Conservation (phyloP, 768 basidiomycete genomes). For the Hirschioporus abietinus region DNA sequence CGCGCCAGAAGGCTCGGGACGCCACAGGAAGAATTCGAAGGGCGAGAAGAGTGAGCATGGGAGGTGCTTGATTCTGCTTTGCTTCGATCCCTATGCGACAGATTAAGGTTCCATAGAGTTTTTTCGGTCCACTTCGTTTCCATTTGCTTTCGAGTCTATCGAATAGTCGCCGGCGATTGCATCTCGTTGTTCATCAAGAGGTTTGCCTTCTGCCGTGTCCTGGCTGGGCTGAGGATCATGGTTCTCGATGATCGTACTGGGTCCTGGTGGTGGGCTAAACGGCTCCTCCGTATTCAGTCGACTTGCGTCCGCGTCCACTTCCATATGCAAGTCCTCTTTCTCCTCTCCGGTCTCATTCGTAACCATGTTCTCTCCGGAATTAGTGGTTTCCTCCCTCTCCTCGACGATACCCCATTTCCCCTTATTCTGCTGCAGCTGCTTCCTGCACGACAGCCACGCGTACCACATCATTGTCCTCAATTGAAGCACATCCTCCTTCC, state of each 20-base stretch:
- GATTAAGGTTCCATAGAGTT: background rate
- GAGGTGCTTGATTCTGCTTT: background rate
- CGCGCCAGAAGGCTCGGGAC: too few species aligned
- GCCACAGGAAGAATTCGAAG: background rate
- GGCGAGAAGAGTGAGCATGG: background rate
- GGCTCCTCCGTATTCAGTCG: background rate
- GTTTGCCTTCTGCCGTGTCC: background rate
- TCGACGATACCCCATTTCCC: background rate
- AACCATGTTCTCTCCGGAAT: background rate
- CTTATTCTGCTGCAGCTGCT: constrained; percentile 34
- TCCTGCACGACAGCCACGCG: constrained; percentile 72
- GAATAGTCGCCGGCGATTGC: background rate
- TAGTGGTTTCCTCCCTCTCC: constrained; percentile 16
- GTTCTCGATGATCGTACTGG: background rate
- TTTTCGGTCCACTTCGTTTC: background rate
- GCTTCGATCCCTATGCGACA: background rate
- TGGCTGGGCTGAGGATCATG: background rate
- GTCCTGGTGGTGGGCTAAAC: background rate
- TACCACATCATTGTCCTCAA: constrained; percentile 93
- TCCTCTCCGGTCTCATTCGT: background rate
- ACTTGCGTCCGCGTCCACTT: background rate
- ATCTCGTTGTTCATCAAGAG: background rate
- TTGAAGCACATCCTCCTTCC: constrained; percentile 94
- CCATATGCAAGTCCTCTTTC: background rate
- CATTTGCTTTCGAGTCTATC: background rate